Evolutionary conservation across 805 yeast genomes (phyloP), one percentile per base, ranked within the genome.

Genomic region (Ogataea angusta): DNA sequence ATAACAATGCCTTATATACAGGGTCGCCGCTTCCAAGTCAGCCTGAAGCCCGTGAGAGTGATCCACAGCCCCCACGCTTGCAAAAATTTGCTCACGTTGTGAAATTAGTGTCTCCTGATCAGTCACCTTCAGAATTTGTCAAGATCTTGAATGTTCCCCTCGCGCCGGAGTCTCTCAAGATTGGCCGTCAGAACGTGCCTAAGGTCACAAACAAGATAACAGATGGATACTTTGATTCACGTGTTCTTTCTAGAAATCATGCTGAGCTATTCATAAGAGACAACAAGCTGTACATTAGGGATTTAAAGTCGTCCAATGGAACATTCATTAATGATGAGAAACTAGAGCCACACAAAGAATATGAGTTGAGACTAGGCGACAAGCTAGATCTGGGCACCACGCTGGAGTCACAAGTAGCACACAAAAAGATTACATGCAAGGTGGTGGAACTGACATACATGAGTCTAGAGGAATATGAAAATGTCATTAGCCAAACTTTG

Each of bases 311-410:
- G 2, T 85, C 96, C 17, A 93, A 93, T 63, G 99, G 99, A 8
- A 91, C 99, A 0, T 95, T 84, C 60, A 77, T 93, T 35, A 93
- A 93, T 60, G 86, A 81, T 24, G 70, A 66, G 30, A 80, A 89
- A 47, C 71, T 93, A 9, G 75, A 77, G 29, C 66, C 73, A 12
- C 86, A 80, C 28, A 72, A 71, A 38, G 83, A 78, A 31, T 77
- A 76, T 15, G 86, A 81, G 50, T 63, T 93, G 36, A 72, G 79
- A 41, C 70, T 80, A n/a, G 90, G 86, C 18, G 99, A 93, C 62
- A 70, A 77, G n/a, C 73, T 93, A n/a, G 95, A 91, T 54, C 67
- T 93, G 40, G 99, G 99, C 1, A 88, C 95, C 37, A 95, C 95
- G 55, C 85, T 93, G 40, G 85, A 81, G 54, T 64, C 67, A 30